These are phyloP conservation scores for Pseudogymnoascus sp. DNA, from an alignment of 2,329 filamentous ascomycete genomes.

Conservation along the genomic window DNA sequence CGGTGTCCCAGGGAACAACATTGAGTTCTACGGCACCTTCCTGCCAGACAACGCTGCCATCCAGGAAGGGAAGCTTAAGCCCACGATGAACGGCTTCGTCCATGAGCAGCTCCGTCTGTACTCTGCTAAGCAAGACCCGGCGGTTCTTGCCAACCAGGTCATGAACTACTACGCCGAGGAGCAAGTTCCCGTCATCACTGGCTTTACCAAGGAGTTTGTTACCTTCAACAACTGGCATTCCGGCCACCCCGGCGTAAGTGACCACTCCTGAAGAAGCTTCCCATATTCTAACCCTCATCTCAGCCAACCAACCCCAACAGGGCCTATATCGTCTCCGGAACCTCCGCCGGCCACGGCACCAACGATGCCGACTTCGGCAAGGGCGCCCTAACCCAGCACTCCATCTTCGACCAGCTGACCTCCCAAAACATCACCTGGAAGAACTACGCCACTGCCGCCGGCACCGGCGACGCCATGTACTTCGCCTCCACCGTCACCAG, in stretches of 20 bases:
- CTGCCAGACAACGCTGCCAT: constrained; percentile 31
- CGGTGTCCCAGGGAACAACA: constrained; percentile 34
- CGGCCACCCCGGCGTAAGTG: constrained; percentile 33
- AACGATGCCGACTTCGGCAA: constrained; percentile 23
- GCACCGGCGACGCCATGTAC: constrained; percentile 26
- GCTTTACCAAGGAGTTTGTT: constrained; percentile 33
- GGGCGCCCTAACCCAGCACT: constrained; percentile 25
- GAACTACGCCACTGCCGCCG: constrained; percentile 30
- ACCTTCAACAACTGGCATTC: constrained; percentile 39
- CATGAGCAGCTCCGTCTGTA: constrained; percentile 33
- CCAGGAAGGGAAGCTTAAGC: constrained; percentile 24
- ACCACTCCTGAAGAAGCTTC: not conserved
- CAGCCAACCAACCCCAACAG: constrained; percentile 37
- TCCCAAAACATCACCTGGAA: constrained; percentile 29
- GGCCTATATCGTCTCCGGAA: constrained; percentile 26
- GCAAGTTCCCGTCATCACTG: constrained; percentile 34
- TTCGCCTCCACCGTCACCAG: constrained; percentile 29
- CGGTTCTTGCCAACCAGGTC: constrained; percentile 31
- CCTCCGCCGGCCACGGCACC: constrained; percentile 24
- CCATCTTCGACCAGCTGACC: constrained; percentile 33
- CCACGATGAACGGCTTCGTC: constrained; percentile 32
- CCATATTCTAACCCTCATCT: constrained; percentile 8
- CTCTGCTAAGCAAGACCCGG: constrained; percentile 24
- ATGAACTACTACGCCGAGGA: constrained; percentile 37
- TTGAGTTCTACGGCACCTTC: constrained; percentile 36